These are phyloP conservation scores for Blastocladiella britannica DNA, from an alignment of 192 early-diverging fungal species.

Conservation along the genomic window DNA sequence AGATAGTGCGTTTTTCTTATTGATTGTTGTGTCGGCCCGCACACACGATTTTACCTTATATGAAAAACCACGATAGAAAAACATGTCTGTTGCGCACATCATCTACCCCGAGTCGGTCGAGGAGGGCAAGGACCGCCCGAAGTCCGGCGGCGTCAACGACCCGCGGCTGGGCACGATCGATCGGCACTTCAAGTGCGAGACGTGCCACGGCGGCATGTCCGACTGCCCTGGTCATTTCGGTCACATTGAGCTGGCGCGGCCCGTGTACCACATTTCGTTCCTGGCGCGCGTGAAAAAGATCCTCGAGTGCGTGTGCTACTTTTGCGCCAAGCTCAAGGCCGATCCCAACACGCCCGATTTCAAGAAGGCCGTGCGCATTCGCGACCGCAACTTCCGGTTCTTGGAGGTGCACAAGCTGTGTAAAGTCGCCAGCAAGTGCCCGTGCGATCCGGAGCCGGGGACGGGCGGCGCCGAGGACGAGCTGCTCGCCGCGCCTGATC, in stretches of 20 bases:
- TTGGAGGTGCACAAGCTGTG: neutral
- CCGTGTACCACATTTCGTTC: conserved; percentile 83
- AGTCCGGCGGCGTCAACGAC: conserved; percentile 71
- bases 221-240: conserved; percentile 98
- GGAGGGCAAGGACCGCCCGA: conserved; percentile 63
- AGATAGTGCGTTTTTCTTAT: conserved; percentile 53
- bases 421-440: neutral
- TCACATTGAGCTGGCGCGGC: conserved; percentile 85
- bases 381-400: conserved; percentile 5
- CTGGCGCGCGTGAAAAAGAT: conserved; percentile 87
- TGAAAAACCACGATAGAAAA: conserved; percentile 35
- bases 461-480: neutral
- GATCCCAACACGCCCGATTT: conserved; percentile 33
- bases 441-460: neutral
- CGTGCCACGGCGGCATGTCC: conserved; percentile 83
- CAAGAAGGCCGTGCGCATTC: conserved; percentile 11
- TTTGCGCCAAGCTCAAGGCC: conserved; percentile 82
- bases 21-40: conserved; percentile 1
- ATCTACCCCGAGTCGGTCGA: conserved; percentile 72
- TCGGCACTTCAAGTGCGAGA: conserved; percentile 89
- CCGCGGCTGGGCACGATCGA: conserved; percentile 93
- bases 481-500: neutral
- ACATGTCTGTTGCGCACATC: conserved; percentile 89
- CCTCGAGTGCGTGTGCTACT: conserved; percentile 86
- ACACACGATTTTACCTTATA: neutral